These are phyloP conservation scores for Rubia peregrina DNA, from an alignment of 305 asterid genomes.

Conservation along the genomic window DNA sequence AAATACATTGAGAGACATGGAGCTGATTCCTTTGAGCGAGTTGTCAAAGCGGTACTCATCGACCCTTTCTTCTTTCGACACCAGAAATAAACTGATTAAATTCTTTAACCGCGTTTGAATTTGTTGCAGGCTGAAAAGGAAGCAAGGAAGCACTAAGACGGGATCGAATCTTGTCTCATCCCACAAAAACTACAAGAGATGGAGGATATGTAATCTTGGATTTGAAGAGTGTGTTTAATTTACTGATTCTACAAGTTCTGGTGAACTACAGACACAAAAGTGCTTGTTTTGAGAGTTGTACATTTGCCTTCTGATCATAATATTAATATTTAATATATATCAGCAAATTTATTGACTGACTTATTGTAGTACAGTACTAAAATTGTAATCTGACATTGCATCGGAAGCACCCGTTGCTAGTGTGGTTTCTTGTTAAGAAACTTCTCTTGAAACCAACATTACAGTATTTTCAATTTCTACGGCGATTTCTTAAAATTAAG, in stretches of 20 bases:
- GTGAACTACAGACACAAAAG: background rate
- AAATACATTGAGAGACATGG: conserved; percentile 64
- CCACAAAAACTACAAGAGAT: background rate
- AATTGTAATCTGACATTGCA: background rate
- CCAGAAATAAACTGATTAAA: background rate
- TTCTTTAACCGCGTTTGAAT: background rate
- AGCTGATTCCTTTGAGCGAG: conserved; percentile 68
- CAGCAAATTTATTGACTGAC: background rate
- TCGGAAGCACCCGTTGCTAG: background rate
- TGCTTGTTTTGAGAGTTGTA: background rate
- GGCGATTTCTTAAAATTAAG: too few relatives aligned
- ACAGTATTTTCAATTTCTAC: too few relatives aligned
- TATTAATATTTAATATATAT: background rate
- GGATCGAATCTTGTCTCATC: background rate
- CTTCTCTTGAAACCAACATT: too few relatives aligned
- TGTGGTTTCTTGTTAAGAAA: too few relatives aligned
- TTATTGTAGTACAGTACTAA: background rate
- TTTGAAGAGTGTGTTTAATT: conserved; percentile 1
- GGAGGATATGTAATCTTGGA: background rate
- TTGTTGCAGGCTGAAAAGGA: conserved; percentile 35
- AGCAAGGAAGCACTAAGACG: conserved; percentile 27
- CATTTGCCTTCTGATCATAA: background rate
- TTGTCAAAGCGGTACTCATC: conserved; percentile 50
- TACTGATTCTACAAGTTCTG: background rate
- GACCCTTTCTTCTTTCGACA: background rate